Conservation (phyloP, 2,329 filamentous ascomycete species). For the Fusarium pininemorale region DNA sequence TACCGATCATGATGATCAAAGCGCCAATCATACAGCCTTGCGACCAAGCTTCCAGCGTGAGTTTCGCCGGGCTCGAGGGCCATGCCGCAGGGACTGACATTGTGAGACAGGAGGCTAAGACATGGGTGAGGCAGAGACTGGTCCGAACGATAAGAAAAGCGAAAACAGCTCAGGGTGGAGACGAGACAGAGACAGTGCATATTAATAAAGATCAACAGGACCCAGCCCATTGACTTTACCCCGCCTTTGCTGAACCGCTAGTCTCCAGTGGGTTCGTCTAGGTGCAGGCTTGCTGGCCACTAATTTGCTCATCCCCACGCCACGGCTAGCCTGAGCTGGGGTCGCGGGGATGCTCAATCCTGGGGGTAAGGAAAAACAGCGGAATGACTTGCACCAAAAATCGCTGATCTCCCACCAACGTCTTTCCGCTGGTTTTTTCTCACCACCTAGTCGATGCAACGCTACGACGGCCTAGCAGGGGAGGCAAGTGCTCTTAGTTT, state of each 20-base stretch:
- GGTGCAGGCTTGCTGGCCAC: background rate
- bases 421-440: no score
- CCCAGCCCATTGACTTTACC: background rate
- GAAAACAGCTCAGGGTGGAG: background rate
- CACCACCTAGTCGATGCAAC: background rate
- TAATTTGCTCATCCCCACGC: background rate
- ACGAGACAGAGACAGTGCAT: background rate
- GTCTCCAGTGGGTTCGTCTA: no score
- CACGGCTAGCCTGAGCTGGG: background rate
- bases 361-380: no score
- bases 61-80: slow-evolving; percentile 14
- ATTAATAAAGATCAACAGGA: background rate
- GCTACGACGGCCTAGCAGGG: background rate
- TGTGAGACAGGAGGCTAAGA: background rate
- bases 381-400: no score
- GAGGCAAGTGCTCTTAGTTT: background rate
- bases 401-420: no score
- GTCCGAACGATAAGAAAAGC: background rate
- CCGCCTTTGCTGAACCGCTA: background rate
- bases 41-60: slow-evolving; percentile 56
- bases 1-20: slow-evolving; percentile 57
- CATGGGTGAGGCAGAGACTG: background rate
- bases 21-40: slow-evolving; percentile 60
- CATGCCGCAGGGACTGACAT: slow-evolving; percentile 5
- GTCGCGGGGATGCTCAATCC: background rate